Evolutionary conservation across 345 rosid genomes (phyloP).

Genomic region (Eucalyptus tenuipes): DNA sequence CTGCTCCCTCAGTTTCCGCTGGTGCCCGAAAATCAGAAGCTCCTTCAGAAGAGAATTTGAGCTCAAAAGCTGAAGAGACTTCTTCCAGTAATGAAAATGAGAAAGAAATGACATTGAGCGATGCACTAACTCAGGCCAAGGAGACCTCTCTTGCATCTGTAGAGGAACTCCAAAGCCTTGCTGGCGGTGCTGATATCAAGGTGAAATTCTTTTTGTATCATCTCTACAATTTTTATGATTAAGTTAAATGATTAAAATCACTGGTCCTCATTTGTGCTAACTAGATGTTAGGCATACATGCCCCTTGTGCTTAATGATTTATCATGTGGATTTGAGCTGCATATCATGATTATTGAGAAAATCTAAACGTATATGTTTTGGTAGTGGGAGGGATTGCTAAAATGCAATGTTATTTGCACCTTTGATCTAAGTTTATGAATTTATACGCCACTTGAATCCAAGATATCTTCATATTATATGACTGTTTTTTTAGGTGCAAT

Average conservation of each 20-base stretch:
- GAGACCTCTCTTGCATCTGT: conserved; percentile 75
- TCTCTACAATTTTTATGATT: neutral
- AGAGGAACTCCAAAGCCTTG: conserved; percentile 94
- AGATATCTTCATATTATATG: neutral
- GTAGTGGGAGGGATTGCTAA: neutral
- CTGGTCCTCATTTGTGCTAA: neutral
- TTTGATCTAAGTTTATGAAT: neutral
- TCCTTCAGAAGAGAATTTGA: conserved; percentile 32
- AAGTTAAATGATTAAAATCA: neutral
- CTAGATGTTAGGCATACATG: neutral
- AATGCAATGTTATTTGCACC: neutral
- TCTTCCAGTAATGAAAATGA: conserved; percentile 40
- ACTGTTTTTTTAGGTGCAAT: neutral
- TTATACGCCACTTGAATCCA: neutral
- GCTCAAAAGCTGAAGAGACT: conserved; percentile 35
- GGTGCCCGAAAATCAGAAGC: conserved; percentile 33
- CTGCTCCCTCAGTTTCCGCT: conserved; percentile 34
- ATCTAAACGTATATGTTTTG: neutral
- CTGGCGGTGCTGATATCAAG: conserved; percentile 98
- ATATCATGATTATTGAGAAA: neutral
- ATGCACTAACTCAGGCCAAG: conserved; percentile 71
- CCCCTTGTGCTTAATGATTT: neutral
- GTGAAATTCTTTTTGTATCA: conserved; percentile 9
- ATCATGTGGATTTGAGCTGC: neutral
- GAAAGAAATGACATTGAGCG: conserved; percentile 65